A percentile compares a stretch with the other conserved stretches of the same genome.
These are phyloP conservation scores for Trypanosoma brucei DNA, from an alignment of 208 protist genomes.

Conservation along the genomic window DNA sequence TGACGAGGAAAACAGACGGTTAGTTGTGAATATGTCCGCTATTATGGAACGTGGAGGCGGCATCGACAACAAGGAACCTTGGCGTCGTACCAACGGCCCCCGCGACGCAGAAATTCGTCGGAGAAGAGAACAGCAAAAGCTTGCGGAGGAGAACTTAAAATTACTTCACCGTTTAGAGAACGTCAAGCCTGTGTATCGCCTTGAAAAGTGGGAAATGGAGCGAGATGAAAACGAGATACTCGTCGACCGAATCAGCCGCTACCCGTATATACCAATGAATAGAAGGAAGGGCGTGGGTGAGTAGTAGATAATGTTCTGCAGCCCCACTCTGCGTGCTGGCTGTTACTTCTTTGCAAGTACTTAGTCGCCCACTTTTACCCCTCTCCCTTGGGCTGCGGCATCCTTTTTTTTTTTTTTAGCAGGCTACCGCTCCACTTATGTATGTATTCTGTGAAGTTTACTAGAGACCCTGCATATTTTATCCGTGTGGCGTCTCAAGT, in stretches of 20 bases:
- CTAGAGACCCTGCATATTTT: too few relatives aligned
- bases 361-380: too few relatives aligned
- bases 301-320: neutral
- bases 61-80: slow-evolving; percentile 65
- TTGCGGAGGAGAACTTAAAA: slow-evolving; percentile 50
- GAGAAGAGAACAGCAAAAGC: slow-evolving; percentile 23
- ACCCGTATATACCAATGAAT: slow-evolving; percentile 45
- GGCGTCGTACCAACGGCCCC: slow-evolving; percentile 37
- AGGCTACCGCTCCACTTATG: too few relatives aligned
- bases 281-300: neutral
- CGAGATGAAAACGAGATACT: slow-evolving; percentile 46
- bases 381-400: too few relatives aligned
- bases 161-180: slow-evolving; percentile 47
- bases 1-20: slow-evolving; percentile 45
- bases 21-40: slow-evolving; percentile 54
- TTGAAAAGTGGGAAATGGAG: slow-evolving; percentile 44
- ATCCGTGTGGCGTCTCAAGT: too few relatives aligned
- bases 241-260: slow-evolving; percentile 47
- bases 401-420: too few relatives aligned
- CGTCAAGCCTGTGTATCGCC: slow-evolving; percentile 37
- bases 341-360: neutral
- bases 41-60: slow-evolving; percentile 61
- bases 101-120: slow-evolving; percentile 45
- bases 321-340: neutral
- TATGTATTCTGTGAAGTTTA: too few relatives aligned